A percentile compares a stretch with the other conserved stretches of the same genome.
Evolutionary conservation across 768 basidiomycete genomes (phyloP).

Genomic region (Cubamyces lactineus): DNA sequence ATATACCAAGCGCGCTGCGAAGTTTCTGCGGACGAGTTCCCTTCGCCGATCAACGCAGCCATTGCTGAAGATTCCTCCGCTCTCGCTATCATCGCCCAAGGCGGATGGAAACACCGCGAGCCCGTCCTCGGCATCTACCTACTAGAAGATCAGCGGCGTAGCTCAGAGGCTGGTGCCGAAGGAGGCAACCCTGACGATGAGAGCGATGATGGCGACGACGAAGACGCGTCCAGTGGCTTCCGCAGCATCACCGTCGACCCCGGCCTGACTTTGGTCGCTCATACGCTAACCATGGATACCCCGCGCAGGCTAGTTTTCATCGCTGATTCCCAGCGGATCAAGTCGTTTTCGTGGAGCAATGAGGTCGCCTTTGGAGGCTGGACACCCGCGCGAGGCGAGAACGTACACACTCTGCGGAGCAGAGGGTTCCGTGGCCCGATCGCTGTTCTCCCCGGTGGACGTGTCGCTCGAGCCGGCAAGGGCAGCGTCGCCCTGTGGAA

Average conservation of each 20-base stretch:
- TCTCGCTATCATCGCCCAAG: constrained; percentile 30
- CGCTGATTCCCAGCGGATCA: constrained; percentile 40
- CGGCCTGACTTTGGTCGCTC: constrained; percentile 32
- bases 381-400: constrained; percentile 16
- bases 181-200: too few relatives aligned
- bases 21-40: constrained; percentile 27
- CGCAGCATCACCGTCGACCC: constrained; percentile 17
- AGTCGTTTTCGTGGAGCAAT: constrained; percentile 40
- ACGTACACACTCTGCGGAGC: constrained; percentile 39
- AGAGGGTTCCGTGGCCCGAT: constrained; percentile 35
- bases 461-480: constrained; percentile 39
- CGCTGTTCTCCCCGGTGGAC: constrained; percentile 33
- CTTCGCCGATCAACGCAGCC: constrained; percentile 25
- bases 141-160: constrained; percentile 23
- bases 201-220: neutral
- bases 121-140: constrained; percentile 35
- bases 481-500: constrained; percentile 42
- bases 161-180: neutral
- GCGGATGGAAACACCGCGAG: constrained; percentile 41
- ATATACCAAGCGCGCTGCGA: constrained; percentile 44
- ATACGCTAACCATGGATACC: constrained; percentile 13
- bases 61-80: constrained; percentile 32
- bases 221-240: neutral
- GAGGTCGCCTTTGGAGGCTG: constrained; percentile 7
- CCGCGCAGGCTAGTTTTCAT: constrained; percentile 36